Percentiles rank a stretch among this genome's conserved stretches.
Evolutionary conservation across 192 early-diverging fungal genomes (phyloP).

Genomic region (Linnemannia zychae): DNA sequence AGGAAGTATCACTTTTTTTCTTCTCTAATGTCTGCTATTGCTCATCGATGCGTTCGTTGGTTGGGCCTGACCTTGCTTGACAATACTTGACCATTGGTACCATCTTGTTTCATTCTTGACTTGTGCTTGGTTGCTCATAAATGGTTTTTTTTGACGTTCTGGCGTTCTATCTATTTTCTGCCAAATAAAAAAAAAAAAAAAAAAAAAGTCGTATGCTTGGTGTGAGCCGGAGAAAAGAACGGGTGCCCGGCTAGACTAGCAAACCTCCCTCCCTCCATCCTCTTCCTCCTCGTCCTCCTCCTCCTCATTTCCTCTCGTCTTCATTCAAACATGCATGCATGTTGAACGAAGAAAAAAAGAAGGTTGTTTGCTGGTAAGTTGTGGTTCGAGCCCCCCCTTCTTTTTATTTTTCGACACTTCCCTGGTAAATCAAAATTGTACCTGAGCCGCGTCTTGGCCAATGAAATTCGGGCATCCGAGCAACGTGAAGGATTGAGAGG

Average conservation of each 20-base stretch:
- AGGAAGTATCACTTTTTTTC: neutral
- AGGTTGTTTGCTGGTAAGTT: neutral
- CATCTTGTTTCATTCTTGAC: neutral
- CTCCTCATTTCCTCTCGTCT: neutral
- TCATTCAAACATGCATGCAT: neutral
- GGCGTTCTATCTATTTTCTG: neutral
- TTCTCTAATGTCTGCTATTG: neutral
- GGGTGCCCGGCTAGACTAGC: neutral
- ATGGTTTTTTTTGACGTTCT: neutral
- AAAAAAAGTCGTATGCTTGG: neutral
- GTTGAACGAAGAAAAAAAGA: neutral
- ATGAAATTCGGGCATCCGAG: neutral
- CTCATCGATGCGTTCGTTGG: neutral
- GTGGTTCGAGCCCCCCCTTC: neutral
- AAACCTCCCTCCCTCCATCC: neutral
- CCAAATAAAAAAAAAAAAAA: too few relatives aligned
- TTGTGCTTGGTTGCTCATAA: neutral
- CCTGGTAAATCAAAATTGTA: neutral
- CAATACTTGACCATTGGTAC: neutral
- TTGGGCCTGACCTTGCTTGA: neutral
- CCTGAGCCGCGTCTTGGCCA: neutral
- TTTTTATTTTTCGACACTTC: neutral
- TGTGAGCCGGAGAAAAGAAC: slow-evolving; percentile 9
- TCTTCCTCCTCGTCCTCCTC: neutral
- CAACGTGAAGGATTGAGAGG: neutral